Percentiles rank a stretch among this genome's conserved stretches.
Conservation (phyloP, 1,139 yeast species). For the Magnusiomyces sp. region DNA sequence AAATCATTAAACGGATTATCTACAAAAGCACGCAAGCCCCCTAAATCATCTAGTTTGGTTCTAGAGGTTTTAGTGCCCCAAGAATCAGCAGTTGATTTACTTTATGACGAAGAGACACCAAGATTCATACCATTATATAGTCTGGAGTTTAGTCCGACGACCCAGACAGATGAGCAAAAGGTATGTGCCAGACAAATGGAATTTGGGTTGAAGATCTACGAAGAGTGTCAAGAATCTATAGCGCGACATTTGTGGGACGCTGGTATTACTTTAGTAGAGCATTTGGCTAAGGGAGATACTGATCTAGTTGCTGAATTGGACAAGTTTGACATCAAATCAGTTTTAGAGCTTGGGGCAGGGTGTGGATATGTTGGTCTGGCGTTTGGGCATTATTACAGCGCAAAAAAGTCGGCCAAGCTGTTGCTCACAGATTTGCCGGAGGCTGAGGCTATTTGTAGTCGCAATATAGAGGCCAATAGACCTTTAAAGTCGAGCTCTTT, state of each 20-base stretch:
- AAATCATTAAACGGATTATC: slow-evolving; percentile 1
- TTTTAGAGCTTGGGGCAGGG: slow-evolving; percentile 28
- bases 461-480: slow-evolving; percentile 16
- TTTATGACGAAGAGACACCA: slow-evolving; percentile 4
- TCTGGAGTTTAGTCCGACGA: background rate
- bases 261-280: slow-evolving; percentile 10
- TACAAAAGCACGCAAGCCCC: background rate
- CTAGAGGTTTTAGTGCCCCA: slow-evolving; percentile 11
- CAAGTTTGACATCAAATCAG: slow-evolving; percentile 6
- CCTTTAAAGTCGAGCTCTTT: background rate
- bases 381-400: slow-evolving; percentile 13
- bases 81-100: slow-evolving; percentile 7
- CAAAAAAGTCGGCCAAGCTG: slow-evolving; percentile 17
- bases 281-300: slow-evolving; percentile 6
- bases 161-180: background rate
- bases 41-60: slow-evolving; percentile 1
- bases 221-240: slow-evolving; percentile 25
- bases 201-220: slow-evolving; percentile 11
- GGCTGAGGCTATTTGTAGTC: slow-evolving; percentile 22
- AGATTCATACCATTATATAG: background rate
- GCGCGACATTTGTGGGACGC: slow-evolving; percentile 27
- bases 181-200: background rate
- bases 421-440: slow-evolving; percentile 25
- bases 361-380: slow-evolving; percentile 26
- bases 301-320: background rate